Base-by-base conservation (phyloP, 768 basidiomycete genomes). In the Trametes gibbosa region DNA sequence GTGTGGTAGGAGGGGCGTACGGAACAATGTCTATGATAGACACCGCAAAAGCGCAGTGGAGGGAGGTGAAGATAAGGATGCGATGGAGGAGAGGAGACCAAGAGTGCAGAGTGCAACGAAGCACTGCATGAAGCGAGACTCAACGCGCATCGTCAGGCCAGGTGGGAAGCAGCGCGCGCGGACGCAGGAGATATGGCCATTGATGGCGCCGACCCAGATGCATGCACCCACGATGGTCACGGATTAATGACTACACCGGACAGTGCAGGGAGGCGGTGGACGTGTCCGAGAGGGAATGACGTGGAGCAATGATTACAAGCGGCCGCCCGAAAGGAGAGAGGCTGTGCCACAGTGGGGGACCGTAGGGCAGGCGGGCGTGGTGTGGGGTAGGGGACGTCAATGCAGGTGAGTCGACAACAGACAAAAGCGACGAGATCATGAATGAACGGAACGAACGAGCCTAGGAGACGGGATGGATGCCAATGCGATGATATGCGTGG, bases 361-460 rank as follows among this genome's bases (percentile, higher is more conserved):
- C n/a, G 42, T 6, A 37, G 55, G 27, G 24, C 16, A 35, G 43
- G 21, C 21, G 9, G 27, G 24, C 16, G 43, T 12, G 19, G 39
- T 12, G 39, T 3, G 16, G 2, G 40, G 50, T 14, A 25, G 50
- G 27, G 39, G 50, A 14, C 24, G n/a, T 35, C 40, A 29, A 55
- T 42, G 42, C 59, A 41, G 49, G 54, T 53, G 41, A 34, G 50
- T 27, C 60, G 50, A 61, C 50, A 56, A 61, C 60, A 61, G 51
- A 56, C 60, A 56, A 56, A 32, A 61, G 50, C 60, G 51, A 57
- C 53, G 56, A 56, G 54, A 56, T 54, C 61, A 50, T 62, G 61
- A 50, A 50, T 54, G 59, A 61, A 29, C 37, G 60, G 39, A 19
- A n/a, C 19, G 48, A 50, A 39, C 50, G 10, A 23, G 35, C 21